Evolutionary conservation across 768 basidiomycete genomes (phyloP), one percentile per base, ranked within the genome.

Genomic region (Rossbeevera mucosa): DNA sequence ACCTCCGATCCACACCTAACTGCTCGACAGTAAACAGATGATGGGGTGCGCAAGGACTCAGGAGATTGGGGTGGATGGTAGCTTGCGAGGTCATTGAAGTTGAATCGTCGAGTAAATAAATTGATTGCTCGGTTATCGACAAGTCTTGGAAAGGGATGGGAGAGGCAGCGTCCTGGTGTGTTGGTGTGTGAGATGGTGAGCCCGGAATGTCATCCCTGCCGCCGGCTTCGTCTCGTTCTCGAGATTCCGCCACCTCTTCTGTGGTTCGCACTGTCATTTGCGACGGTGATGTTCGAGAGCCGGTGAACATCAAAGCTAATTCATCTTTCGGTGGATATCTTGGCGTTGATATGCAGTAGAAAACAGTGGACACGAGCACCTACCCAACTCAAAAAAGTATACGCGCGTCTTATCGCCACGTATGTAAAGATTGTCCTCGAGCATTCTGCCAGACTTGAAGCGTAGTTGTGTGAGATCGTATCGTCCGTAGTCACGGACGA

Each of bases 401-500:
- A 99, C 96, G 33, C 96, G 78, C 0, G 96, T 98, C 62, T 92
- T 94, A 72, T 99, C 96, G 0, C 96, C 96, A 31, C 96, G 81
- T 47, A 96, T 88, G 63, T 99, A 99, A 58, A 99, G 86, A 65
- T 96, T 94, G 44, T 94, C 92, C 40, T 92, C 89, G 11, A 98
- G 80, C 50, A 98, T 78, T 11, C 96, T 79, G 2, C 86, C 84
- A 6, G 78, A 78, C 69, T 92, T 96, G 76, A 99, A 96, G 9
- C 96, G 80, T 42, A 99, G 75, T 68, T 97, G 95, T 1, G 96
- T 91, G 42, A 99, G 80, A 65, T 99, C 95, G 64, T 97, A 79
- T 22, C 95, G 82, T 3, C 95, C 96, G 63, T 98, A 99, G 68
- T 99, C 96, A 11, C 96, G 85, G 53, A 98, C 76, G 7, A 96